Percentiles rank a stretch among this genome's conserved stretches.
phyloP scores from a whole-genome alignment of 208 protist species.

The Lotmaria passim region DNA sequence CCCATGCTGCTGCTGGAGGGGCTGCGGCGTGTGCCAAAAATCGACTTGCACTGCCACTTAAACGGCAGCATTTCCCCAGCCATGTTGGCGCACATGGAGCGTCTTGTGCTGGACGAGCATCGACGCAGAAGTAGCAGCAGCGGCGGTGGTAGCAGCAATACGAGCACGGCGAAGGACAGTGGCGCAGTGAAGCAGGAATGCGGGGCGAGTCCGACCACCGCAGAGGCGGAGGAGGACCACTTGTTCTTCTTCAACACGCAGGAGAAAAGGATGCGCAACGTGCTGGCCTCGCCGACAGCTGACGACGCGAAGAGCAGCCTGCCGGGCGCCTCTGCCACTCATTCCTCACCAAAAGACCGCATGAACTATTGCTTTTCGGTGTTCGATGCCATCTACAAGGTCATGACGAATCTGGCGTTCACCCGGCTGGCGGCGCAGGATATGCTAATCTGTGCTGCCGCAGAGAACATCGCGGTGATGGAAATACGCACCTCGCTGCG shows the following conservation, averaged over 20 bases:
- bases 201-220: neutral
- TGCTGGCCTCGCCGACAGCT: conserved; percentile 14
- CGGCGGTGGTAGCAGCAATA: neutral
- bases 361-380: conserved; percentile 83
- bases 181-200: too few relatives aligned
- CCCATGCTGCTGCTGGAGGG: conserved; percentile 1
- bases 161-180: neutral
- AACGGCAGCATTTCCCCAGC: conserved; percentile 75
- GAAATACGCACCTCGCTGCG: conserved; percentile 88
- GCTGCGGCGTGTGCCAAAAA: conserved; percentile 57
- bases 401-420: conserved; percentile 76
- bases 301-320: neutral
- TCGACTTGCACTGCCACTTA: conserved; percentile 77
- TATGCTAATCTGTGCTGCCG: conserved; percentile 66
- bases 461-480: conserved; percentile 67
- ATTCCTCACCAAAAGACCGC: conserved; percentile 32
- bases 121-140: neutral
- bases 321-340: neutral
- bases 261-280: conserved; percentile 26
- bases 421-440: conserved; percentile 86
- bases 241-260: conserved; percentile 36
- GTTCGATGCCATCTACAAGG: conserved; percentile 82
- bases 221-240: neutral
- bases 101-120: conserved; percentile 26
- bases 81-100: conserved; percentile 60